Evolutionary conservation across 2,329 filamentous ascomycete genomes (phyloP).

Genomic region (Botrytis porri): DNA sequence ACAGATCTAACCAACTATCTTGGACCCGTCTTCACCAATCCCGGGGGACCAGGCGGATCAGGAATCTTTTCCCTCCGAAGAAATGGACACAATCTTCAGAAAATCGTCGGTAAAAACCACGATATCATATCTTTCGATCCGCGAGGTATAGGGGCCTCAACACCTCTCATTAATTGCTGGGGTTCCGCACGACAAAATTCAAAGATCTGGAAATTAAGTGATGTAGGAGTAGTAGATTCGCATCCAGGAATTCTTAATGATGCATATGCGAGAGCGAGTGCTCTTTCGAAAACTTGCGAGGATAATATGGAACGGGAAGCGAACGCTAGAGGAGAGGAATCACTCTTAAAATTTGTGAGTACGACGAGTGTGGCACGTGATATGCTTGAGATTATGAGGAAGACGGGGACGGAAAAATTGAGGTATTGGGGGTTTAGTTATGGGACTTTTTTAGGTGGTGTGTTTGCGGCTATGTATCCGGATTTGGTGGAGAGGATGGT

Average conservation of each 20-base stretch:
- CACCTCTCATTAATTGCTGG: conserved; percentile 51
- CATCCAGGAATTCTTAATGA: conserved; percentile 48
- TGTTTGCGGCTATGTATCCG: conserved; percentile 46
- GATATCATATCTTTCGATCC: conserved; percentile 53
- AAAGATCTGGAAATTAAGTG: conserved; percentile 46
- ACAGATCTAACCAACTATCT: conserved; percentile 27
- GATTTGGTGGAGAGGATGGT: conserved; percentile 44
- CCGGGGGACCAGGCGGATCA: conserved; percentile 49
- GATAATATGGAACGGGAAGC: conserved; percentile 4
- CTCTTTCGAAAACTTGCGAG: conserved; percentile 44
- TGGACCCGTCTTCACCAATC: conserved; percentile 30
- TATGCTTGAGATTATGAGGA: conserved; percentile 38
- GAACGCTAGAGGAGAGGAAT: conserved; percentile 6
- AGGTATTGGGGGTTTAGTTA: conserved; percentile 53
- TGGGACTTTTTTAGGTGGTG: conserved; percentile 45
- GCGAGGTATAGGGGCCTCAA: conserved; percentile 47
- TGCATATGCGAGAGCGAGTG: conserved; percentile 44
- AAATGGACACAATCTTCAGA: conserved; percentile 40
- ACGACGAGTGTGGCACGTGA: conserved; percentile 38
- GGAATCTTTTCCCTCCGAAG: conserved; percentile 35
- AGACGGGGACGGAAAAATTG: conserved; percentile 37
- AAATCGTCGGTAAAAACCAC: conserved; percentile 45
- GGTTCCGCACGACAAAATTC: conserved; percentile 41
- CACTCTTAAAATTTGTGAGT: conserved; percentile 23
- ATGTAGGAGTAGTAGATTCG: conserved; percentile 46